phyloP scores from a whole-genome alignment of 805 yeast genomes.

The Ogataea naganishii region DNA sequence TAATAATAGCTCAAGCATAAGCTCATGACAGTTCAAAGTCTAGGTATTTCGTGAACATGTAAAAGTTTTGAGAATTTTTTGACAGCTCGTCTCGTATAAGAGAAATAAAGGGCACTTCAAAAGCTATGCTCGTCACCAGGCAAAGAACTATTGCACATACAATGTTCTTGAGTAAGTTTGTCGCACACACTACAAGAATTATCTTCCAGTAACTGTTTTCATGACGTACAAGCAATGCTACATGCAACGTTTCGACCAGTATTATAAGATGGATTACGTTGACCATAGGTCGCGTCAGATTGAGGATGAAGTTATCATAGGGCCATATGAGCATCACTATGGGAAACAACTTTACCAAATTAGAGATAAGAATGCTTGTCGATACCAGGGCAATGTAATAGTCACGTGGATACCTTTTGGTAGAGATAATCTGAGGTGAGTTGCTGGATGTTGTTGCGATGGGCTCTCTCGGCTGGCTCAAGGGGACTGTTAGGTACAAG shows the following conservation, averaged over 20 bases:
- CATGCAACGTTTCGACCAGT: conserved; percentile 23
- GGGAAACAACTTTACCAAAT: conserved; percentile 78
- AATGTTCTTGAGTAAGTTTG: conserved; percentile 15
- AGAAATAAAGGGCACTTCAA: conserved; percentile 11
- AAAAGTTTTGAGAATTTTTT: not conserved
- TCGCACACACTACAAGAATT: conserved; percentile 13
- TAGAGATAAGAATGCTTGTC: conserved; percentile 64
- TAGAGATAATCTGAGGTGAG: too few relatives aligned
- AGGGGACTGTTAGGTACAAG: too few relatives aligned
- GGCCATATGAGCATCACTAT: conserved; percentile 95
- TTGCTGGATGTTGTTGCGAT: too few relatives aligned
- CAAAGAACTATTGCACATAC: conserved; percentile 12
- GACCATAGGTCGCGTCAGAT: conserved; percentile 23
- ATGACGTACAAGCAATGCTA: conserved; percentile 17
- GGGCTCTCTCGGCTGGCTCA: too few relatives aligned
- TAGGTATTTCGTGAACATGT: not conserved
- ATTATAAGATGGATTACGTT: conserved; percentile 22
- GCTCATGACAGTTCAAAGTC: not conserved
- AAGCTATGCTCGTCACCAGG: conserved; percentile 12
- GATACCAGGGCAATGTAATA: conserved; percentile 37
- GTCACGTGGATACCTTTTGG: conserved; percentile 24
- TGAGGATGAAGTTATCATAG: conserved; percentile 66
- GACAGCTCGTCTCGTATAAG: conserved; percentile 17
- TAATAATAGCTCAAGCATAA: not conserved
- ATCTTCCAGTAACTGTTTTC: conserved; percentile 22